A percentile compares a stretch with the other conserved stretches of the same genome.
Evolutionary conservation across 2,329 filamentous ascomycete species (phyloP).

Genomic region (Macrophomina pseudophaseolina): DNA sequence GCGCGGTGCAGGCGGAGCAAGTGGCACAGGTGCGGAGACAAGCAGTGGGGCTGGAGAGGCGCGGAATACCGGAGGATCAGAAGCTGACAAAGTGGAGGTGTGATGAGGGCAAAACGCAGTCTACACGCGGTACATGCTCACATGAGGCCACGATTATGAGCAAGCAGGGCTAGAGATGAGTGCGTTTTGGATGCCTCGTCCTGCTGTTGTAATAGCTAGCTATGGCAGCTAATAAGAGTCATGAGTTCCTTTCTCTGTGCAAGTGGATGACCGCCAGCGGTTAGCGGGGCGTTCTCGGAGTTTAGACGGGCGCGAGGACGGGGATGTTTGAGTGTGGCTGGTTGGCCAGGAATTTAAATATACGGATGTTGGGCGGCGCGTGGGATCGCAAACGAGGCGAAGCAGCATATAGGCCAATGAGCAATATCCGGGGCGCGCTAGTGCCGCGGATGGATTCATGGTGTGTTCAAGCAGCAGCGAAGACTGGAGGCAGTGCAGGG

Average conservation of each 20-base stretch:
- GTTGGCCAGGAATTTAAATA: conserved; percentile 19
- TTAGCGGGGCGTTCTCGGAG: conserved; percentile 9
- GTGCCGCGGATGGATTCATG: neutral
- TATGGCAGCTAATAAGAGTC: neutral
- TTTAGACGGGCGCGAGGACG: neutral
- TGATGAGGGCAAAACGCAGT: neutral
- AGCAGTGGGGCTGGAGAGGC: conserved; percentile 17
- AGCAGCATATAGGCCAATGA: conserved; percentile 10
- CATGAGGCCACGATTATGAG: neutral
- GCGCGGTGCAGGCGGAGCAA: conserved; percentile 15
- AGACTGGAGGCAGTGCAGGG: conserved; percentile 6
- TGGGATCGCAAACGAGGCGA: conserved; percentile 9
- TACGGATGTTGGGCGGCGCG: conserved; percentile 1
- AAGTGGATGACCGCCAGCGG: neutral
- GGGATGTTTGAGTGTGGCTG: conserved; percentile 3
- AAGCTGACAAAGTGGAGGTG: conserved; percentile 11
- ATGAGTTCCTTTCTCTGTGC: neutral
- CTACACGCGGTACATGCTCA: neutral
- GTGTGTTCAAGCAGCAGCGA: neutral
- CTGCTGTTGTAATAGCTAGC: neutral
- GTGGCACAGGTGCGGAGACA: conserved; percentile 16
- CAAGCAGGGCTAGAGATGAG: neutral
- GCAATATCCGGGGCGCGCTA: neutral
- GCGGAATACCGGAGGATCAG: conserved; percentile 2
- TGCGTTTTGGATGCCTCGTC: neutral